Evolutionary conservation across 805 yeast genomes (phyloP).

Genomic region (Yarrowia keelungensis): DNA sequence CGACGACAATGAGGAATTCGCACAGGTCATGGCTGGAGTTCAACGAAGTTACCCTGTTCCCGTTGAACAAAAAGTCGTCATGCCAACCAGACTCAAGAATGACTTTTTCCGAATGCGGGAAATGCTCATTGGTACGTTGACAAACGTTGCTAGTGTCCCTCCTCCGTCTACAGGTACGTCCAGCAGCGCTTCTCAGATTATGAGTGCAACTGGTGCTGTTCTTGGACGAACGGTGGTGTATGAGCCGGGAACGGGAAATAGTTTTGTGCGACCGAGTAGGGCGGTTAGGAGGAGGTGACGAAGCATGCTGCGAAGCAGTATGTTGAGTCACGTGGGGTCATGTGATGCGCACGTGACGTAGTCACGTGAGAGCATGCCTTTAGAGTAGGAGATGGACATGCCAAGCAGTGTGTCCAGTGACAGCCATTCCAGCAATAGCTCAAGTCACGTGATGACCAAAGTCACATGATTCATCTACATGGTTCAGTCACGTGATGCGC

Average conservation of each 20-base stretch:
- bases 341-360: too few species aligned
- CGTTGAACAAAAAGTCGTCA: constrained; percentile 71
- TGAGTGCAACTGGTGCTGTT: constrained; percentile 49
- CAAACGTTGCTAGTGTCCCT: constrained; percentile 41
- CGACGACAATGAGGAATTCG: constrained; percentile 89
- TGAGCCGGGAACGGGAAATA: constrained; percentile 46
- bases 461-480: too few species aligned
- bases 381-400: too few species aligned
- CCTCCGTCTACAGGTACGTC: constrained; percentile 9
- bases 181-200: constrained; percentile 43
- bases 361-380: too few species aligned
- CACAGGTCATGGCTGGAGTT: constrained; percentile 85
- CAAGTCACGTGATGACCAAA: too few species aligned
- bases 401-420: too few species aligned
- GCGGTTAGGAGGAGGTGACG: constrained; percentile 36
- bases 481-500: too few species aligned
- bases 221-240: constrained; percentile 49
- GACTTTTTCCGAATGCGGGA: constrained; percentile 88
- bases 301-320: too few species aligned
- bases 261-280: constrained; percentile 48
- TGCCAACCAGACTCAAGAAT: constrained; percentile 74
- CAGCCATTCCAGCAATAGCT: too few species aligned
- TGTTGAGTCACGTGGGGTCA: too few species aligned
- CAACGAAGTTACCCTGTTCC: constrained; percentile 82
- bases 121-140: constrained; percentile 84